Evolutionary conservation across 73 alveolate genomes (phyloP), one percentile per base, ranked within the genome.

Genomic region (Paramecium sexaurelia): DNA sequence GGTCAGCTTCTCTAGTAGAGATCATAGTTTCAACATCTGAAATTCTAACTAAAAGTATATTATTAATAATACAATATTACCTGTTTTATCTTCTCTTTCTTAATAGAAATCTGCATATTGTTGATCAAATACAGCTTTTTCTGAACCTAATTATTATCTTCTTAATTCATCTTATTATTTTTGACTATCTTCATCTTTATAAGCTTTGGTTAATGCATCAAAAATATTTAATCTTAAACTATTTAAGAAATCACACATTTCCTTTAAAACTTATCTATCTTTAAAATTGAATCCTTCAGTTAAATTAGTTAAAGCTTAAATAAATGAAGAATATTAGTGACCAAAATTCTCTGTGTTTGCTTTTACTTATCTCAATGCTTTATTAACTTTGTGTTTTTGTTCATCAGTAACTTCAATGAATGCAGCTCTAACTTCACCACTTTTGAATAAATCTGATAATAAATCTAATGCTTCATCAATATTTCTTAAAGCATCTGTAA

Each of bases 371-470:
- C 89, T 75, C 22, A 75, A 40, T 0, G 51, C 89, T 75, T 75
- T 75, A 40, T 29, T 75, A 20, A 75, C 89, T 40, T 75, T 75
- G 6, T 37, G 41, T 43, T 75, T 75, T 40, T 75, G 40, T 39
- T 75, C 89, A 22, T 75, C 89, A 13, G 51, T 39, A 19, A 75
- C 75, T 40, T 75, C 89, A 20, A 75, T 24, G 33, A 75, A 75
- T 19, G 89, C 89, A 75, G 89, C 89, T 75, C 89, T 75, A 10
- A 75, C 89, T 39, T 75, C 89, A 15, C 69, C 89, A 75, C 69
- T 75, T 37, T 75, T 75, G 73, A 75, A 75, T 20, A 75, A 3
- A 32, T 75, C 69, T 0, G 89, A 19, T 6, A 75, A 27, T 36
- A 75, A 40, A 75, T 75, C 89, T 20, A 75, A 37, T 19, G 89